Evolutionary conservation across 2,329 filamentous ascomycete genomes (phyloP), one percentile per base, ranked within the genome.

Genomic region (Microdochium trichocladiopsis): DNA sequence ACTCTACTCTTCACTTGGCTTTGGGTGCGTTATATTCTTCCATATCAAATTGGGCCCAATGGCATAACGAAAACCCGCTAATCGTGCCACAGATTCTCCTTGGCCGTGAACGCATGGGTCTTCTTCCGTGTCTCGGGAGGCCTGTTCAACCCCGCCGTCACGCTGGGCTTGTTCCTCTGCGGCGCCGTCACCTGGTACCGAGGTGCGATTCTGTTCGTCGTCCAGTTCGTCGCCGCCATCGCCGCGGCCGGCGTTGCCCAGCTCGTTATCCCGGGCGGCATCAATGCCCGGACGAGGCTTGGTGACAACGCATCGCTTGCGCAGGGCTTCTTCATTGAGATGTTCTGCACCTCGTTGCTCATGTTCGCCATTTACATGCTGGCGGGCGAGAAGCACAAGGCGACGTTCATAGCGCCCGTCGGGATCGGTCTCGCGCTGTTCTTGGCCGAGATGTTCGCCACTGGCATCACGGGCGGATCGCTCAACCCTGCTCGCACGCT

Each of bases 361-460:
- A 74, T 84, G 11, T 76, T 84, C 53, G 76, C 80, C 6, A 76
- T 84, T 52, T 75, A 83, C 62, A 86, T 87, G 81, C 70, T 87
- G 31, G 83, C 83, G 1, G 77, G 74, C 3, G 83, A 87, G 61
- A 87, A 88, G 66, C 83, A 86, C 60, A 80, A 79, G 56, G 79
- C 78, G 4, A 88, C 84, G 0, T 87, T 77, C 60, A 67, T 87
- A 3, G 85, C 84, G 0, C 85, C 85, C 0, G 67, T 88, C 0
- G 84, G 81, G 0, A 87, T 89, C 56, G 85, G 85, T 0, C 65
- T 88, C 2, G 69, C 83, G 0, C 72, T 88, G 18, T 87, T 88
- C 60, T 72, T 88, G 24, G 64, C 66, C 0, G 56, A 70, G 58
- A 57, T 72, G 25, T 58, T 45, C 41, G 41, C 41, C 16, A 45